Conservation (phyloP, 2,329 filamentous ascomycete genomes). For the Neofusicoccum ribis region DNA sequence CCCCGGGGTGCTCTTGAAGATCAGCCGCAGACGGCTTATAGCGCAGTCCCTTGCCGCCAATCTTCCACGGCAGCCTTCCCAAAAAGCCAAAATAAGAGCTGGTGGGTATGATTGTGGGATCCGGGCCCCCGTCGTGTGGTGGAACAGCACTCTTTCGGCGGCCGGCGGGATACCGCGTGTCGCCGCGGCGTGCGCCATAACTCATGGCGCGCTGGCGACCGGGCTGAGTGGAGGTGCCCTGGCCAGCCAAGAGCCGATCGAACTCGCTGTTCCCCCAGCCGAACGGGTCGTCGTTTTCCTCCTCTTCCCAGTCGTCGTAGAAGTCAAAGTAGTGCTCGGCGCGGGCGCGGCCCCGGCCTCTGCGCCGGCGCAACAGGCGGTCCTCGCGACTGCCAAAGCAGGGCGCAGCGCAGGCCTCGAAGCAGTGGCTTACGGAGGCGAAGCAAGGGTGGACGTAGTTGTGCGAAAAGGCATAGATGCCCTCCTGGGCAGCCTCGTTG, state of each 20-base stretch:
- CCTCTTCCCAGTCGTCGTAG: conserved; percentile 93
- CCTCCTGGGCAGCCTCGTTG: conserved; percentile 87
- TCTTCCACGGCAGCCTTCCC: conserved; percentile 77
- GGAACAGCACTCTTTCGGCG: conserved; percentile 58
- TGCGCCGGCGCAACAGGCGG: conserved; percentile 68
- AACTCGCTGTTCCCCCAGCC: conserved; percentile 75
- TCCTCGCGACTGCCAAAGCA: conserved; percentile 75
- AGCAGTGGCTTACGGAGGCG: conserved; percentile 61
- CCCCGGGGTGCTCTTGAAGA: conserved; percentile 79
- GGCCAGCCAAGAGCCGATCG: conserved; percentile 75
- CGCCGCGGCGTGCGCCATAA: conserved; percentile 70
- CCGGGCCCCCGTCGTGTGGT: conserved; percentile 54
- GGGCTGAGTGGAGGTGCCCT: conserved; percentile 58
- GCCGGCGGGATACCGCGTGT: conserved; percentile 29
- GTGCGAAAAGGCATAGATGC: conserved; percentile 86
- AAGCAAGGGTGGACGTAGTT: conserved; percentile 82
- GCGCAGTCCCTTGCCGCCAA: conserved; percentile 74
- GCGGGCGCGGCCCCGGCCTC: conserved; percentile 55
- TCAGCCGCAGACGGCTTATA: conserved; percentile 92
- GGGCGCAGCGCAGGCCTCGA: conserved; percentile 69
- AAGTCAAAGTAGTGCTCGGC: conserved; percentile 93
- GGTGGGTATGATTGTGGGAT: conserved; percentile 87
- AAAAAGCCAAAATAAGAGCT: conserved; percentile 84
- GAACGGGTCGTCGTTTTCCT: conserved; percentile 63
- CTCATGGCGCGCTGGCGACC: conserved; percentile 80